phyloP scores from a whole-genome alignment of 495 filamentous ascomycete species.

The Tuber magnatum region DNA sequence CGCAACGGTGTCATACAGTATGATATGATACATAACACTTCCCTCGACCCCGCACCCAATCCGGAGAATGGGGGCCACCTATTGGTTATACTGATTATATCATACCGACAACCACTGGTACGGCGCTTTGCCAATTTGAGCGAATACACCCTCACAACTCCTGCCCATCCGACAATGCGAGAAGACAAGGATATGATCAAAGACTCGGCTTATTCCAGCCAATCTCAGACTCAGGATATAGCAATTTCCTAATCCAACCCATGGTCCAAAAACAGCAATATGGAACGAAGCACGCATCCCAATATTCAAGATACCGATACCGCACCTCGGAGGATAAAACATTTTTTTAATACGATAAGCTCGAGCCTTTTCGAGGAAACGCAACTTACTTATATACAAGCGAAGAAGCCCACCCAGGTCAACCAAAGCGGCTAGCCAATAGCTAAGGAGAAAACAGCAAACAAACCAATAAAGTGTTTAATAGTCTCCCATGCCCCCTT shows the following conservation, averaged over 20 bases:
- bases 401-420: neutral
- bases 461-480: neutral
- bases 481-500: neutral
- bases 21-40: neutral
- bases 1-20: neutral
- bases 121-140: neutral
- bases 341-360: neutral
- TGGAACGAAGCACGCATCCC: neutral
- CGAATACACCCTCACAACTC: neutral
- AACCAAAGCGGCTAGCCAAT: neutral
- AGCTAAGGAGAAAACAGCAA: neutral
- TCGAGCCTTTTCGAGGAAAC: neutral
- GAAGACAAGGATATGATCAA: neutral
- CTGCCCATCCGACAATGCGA: neutral
- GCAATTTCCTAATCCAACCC: neutral
- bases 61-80: neutral
- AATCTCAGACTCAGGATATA: neutral
- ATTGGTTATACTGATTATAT: neutral
- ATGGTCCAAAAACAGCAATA: neutral
- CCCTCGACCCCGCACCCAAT: neutral
- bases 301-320: neutral
- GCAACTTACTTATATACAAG: slow-evolving; percentile 2
- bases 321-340: neutral
- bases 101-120: neutral
- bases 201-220: neutral